Evolutionary conservation across 345 rosid genomes (phyloP).

Genomic region (Pseudoturritis turrita): DNA sequence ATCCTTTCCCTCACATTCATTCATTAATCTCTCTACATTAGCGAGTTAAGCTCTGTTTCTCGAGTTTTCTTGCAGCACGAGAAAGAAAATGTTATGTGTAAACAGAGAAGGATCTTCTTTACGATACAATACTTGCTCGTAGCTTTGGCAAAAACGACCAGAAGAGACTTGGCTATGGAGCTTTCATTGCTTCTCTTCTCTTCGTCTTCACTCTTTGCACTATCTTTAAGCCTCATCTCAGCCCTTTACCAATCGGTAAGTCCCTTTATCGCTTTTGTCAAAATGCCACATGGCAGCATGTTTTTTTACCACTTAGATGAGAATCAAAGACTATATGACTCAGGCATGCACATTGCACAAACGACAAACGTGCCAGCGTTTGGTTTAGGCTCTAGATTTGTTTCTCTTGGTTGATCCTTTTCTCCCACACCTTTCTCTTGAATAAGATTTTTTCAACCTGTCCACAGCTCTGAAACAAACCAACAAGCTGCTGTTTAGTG

Average conservation of each 20-base stretch:
- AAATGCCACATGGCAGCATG: background rate
- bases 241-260: constrained; percentile 45
- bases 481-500: too few species aligned
- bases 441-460: too few species aligned
- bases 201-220: constrained; percentile 49
- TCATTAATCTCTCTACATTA: background rate
- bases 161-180: constrained; percentile 58
- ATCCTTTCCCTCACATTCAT: background rate
- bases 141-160: constrained; percentile 70
- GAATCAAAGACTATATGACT: too few species aligned
- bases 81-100: background rate
- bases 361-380: too few species aligned
- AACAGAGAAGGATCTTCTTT: constrained; percentile 34
- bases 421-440: too few species aligned
- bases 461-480: too few species aligned
- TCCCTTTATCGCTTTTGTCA: constrained; percentile 18
- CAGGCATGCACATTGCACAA: too few species aligned
- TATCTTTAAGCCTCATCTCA: constrained; percentile 49
- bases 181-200: constrained; percentile 44
- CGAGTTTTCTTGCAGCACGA: constrained; percentile 1
- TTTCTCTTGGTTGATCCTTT: too few species aligned
- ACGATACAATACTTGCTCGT: constrained; percentile 50
- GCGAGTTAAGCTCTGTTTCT: background rate
- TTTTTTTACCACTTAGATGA: too few species aligned
- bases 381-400: too few species aligned